Conservation (phyloP, 768 basidiomycete genomes). For the Lactifluus hygrophoroides region DNA sequence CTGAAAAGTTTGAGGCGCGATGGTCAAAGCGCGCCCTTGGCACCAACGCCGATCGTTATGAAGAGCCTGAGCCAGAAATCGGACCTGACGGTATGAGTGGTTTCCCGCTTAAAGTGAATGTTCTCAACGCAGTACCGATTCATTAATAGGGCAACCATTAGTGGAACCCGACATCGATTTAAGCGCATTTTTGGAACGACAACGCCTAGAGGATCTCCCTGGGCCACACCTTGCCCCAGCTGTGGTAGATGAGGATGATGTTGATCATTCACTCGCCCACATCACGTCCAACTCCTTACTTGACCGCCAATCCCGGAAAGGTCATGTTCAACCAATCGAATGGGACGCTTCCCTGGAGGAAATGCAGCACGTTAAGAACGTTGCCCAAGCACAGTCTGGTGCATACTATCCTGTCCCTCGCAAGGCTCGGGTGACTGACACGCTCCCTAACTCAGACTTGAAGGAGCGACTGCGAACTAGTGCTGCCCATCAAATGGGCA, state of each 20-base stretch:
- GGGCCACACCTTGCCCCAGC: constrained; percentile 9
- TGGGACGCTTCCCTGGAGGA: constrained; percentile 64
- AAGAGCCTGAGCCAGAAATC: constrained; percentile 58
- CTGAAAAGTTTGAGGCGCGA: constrained; percentile 39
- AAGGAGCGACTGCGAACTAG: constrained; percentile 27
- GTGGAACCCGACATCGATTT: constrained; percentile 69
- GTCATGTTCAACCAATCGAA: constrained; percentile 51
- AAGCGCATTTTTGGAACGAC: constrained; percentile 54
- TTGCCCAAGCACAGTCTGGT: constrained; percentile 74
- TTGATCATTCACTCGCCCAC: constrained; percentile 51
- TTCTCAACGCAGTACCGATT: neutral
- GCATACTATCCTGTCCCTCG: constrained; percentile 5
- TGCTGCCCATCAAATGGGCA: constrained; percentile 22
- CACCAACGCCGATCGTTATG: constrained; percentile 68
- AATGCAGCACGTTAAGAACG: constrained; percentile 59
- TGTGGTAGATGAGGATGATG: constrained; percentile 38
- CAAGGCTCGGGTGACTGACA: neutral
- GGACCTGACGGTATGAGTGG: constrained; percentile 54
- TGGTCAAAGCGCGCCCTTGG: constrained; percentile 52
- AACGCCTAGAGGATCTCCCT: constrained; percentile 38
- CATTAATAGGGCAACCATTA: constrained; percentile 49
- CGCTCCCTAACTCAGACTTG: constrained; percentile 22
- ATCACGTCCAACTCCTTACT: constrained; percentile 30
- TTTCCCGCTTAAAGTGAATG: neutral
- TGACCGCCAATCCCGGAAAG: constrained; percentile 40